phyloP scores from a whole-genome alignment of 2,329 filamentous ascomycete genomes.

The Cercospora nicotianae region DNA sequence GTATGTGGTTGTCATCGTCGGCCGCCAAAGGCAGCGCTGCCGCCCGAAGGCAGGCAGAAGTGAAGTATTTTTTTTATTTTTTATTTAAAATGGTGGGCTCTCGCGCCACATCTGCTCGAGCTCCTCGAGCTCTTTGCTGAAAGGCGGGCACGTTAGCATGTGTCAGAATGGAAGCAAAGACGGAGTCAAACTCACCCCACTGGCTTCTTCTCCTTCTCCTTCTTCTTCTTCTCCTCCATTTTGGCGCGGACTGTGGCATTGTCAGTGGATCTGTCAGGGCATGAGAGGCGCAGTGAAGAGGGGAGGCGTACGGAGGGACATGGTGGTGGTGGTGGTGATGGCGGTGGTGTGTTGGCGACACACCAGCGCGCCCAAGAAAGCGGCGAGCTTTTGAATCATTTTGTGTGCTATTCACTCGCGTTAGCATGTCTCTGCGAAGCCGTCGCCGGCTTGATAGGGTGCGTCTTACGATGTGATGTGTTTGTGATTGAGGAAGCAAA shows the following conservation, averaged over 20 bases:
- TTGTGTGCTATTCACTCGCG: not conserved
- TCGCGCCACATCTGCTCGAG: slow-evolving; percentile 8
- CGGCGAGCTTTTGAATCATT: slow-evolving; percentile 6
- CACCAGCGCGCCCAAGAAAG: not conserved
- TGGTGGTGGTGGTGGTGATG: slow-evolving; percentile 1
- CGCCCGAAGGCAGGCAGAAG: slow-evolving; percentile 2
- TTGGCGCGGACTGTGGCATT: slow-evolving; percentile 2
- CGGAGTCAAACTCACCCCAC: not conserved
- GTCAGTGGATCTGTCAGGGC: not conserved
- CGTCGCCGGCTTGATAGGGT: not conserved
- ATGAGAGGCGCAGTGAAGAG: not conserved
- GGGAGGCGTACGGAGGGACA: not conserved
- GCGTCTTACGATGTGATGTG: not conserved
- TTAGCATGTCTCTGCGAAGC: slow-evolving; percentile 2
- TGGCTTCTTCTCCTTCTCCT: slow-evolving; percentile 6
- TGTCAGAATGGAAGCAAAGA: not conserved
- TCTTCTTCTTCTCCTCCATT: slow-evolving; percentile 8
- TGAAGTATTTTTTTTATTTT: not conserved
- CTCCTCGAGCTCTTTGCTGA: not conserved
- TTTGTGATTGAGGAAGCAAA: not conserved
- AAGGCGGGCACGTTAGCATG: not conserved
- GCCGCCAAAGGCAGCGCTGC: not conserved
- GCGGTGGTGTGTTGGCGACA: slow-evolving; percentile 3
- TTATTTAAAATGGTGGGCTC: not conserved
- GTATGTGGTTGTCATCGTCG: not conserved